These are phyloP conservation scores for Borovskyia barvae DNA, from an alignment of 208 protist species.

Conservation along the genomic window DNA sequence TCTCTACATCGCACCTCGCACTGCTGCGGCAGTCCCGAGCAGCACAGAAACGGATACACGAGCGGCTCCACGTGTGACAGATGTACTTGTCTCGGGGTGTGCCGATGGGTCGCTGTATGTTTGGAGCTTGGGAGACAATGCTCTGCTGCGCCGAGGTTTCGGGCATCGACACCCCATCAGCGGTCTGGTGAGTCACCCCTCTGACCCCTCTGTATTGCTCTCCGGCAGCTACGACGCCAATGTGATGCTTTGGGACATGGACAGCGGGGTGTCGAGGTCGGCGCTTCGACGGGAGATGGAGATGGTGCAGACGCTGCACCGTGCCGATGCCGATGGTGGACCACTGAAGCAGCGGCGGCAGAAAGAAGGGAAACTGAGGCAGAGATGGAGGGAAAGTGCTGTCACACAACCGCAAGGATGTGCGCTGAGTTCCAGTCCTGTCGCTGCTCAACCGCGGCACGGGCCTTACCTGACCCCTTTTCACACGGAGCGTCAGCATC, in stretches of 20 bases:
- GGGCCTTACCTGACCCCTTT: constrained; percentile 29
- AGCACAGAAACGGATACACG: neutral
- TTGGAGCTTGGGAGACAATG: constrained; percentile 73
- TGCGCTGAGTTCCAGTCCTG: no score
- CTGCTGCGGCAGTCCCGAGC: neutral
- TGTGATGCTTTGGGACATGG: constrained; percentile 61
- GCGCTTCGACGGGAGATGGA: constrained; percentile 4
- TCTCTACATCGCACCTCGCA: constrained; percentile 55
- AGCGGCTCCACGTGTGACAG: neutral
- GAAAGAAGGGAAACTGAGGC: no score
- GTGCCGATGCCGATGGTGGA: constrained; percentile 27
- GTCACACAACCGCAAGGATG: no score
- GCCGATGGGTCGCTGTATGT: constrained; percentile 87
- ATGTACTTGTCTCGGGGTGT: constrained; percentile 84
- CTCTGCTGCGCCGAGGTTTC: constrained; percentile 51
- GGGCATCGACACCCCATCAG: constrained; percentile 62
- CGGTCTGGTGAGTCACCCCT: constrained; percentile 54
- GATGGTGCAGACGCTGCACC: constrained; percentile 4
- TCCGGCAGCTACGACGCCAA: constrained; percentile 57
- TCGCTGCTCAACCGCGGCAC: constrained; percentile 7
- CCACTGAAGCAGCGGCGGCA: constrained; percentile 9
- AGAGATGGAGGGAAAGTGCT: no score
- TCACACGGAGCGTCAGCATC: constrained; percentile 59
- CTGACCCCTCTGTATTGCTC: constrained; percentile 39
- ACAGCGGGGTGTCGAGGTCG: constrained; percentile 14